Evolutionary conservation across 495 filamentous ascomycete species (phyloP), one percentile per base, ranked within the genome.

Genomic region (Penicillium lagena): DNA sequence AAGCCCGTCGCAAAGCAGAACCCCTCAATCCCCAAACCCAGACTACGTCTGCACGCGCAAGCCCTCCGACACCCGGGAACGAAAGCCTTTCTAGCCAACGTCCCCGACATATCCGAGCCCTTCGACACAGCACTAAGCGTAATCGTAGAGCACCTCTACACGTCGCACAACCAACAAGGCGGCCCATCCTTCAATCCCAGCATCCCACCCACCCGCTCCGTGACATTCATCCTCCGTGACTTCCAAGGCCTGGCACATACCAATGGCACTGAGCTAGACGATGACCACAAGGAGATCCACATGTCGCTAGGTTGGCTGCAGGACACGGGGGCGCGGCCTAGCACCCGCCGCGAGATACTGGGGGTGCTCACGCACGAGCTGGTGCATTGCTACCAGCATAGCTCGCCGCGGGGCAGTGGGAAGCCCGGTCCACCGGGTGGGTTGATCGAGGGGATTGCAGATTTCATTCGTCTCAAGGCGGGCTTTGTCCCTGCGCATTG

Each of bases 261-360:
- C 4, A 87, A 77, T 0, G 88, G 90, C 49, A 79, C 68, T 11
- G 86, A 90, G 32, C 74, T 96, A 7, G 91, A 96, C 65, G 46
- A 77, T 35, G 87, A 94, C 58, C 89, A 96, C 70, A 97, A 98
- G 58, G 89, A 96, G 56, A 96, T 98, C 45, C 89, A 96, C 67
- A 76, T 96, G 68, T 86, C 79, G 5, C 78, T 89, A 22, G 22
- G 22, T 0, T 22, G 22, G 22, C 22, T 22, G 22, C 22, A 22
- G 22, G 6, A 22, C 22, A 22, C 22, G 22, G 22, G 22, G 4
- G 3, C 22, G 22, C 22, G 22, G 22, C 22, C 22, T 22, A 22
- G 22, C 22, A 22, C 22, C 4, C 22, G 22, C 22, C 54, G 76
- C 29, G 93, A 98, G 67, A 81, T 97, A 45, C 64, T 73, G 9